Conservation (phyloP, 306 rosid genomes). For the Adenanthera pavonina region DNA sequence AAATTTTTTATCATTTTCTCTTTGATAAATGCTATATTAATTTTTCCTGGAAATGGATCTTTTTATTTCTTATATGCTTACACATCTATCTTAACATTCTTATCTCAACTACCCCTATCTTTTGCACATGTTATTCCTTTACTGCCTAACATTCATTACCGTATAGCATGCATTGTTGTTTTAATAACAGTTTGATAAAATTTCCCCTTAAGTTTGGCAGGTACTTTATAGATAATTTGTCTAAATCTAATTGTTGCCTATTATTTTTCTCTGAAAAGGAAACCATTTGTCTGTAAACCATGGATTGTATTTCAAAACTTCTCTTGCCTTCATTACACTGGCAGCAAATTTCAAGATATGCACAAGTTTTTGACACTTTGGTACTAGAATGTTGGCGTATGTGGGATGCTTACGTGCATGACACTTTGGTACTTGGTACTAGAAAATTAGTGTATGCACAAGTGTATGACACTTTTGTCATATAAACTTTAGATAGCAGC, state of each 20-base stretch:
- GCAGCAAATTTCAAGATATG: not conserved
- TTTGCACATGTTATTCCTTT: no score
- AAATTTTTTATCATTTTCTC: no score
- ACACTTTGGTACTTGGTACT: not conserved
- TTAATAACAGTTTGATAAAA: no score
- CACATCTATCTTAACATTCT: no score
- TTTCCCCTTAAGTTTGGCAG: no score
- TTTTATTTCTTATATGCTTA: no score
- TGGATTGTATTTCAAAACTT: not conserved
- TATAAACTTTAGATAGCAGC: not conserved
- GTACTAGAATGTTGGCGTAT: not conserved
- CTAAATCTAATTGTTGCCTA: not conserved
- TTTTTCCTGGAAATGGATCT: no score
- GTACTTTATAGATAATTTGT: not conserved
- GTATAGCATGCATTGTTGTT: no score
- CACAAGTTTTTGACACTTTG: not conserved
- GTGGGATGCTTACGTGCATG: not conserved
- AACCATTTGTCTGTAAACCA: not conserved
- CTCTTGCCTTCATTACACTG: not conserved
- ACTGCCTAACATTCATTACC: no score
- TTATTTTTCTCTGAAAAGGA: not conserved
- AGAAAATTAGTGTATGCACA: not conserved
- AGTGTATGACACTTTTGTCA: not conserved
- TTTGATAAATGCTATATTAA: no score
- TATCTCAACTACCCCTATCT: no score